Evolutionary conservation across 1,139 yeast species (phyloP).

Genomic region (Citeromyces hawaiiensis): DNA sequence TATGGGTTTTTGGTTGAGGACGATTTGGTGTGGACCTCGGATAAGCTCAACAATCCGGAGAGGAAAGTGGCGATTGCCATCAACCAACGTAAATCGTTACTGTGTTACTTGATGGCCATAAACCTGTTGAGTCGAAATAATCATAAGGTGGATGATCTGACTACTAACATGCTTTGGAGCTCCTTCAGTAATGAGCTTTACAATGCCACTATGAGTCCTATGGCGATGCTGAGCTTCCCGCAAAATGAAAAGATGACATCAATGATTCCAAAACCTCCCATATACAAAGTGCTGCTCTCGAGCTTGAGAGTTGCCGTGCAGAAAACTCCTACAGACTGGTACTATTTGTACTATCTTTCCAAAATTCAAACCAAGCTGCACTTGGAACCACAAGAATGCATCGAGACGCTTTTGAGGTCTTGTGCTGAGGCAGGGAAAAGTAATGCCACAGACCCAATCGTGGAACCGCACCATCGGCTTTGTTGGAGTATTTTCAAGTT

Average conservation of each 20-base stretch:
- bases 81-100: conserved; percentile 53
- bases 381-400: conserved; percentile 15
- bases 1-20: conserved; percentile 75
- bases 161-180: conserved; percentile 38
- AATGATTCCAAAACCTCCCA: conserved; percentile 4
- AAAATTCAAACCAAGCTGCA: conserved; percentile 43
- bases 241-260: background rate
- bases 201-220: conserved; percentile 50
- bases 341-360: conserved; percentile 40
- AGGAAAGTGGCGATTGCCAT: conserved; percentile 50
- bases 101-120: conserved; percentile 73
- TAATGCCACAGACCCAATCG: conserved; percentile 34
- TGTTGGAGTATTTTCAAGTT: conserved; percentile 49
- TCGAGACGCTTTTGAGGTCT: conserved; percentile 27
- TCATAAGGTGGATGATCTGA: conserved; percentile 14
- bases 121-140: conserved; percentile 24
- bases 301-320: conserved; percentile 30
- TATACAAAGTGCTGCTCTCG: conserved; percentile 14
- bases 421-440: conserved; percentile 29
- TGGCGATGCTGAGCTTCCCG: conserved; percentile 43
- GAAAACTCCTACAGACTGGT: conserved; percentile 44
- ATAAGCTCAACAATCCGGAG: conserved; percentile 55
- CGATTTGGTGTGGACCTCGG: conserved; percentile 84
- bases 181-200: conserved; percentile 49
- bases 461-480: conserved; percentile 66